phyloP scores from a whole-genome alignment of 441 rosid species.

The Populus hybrid region DNA sequence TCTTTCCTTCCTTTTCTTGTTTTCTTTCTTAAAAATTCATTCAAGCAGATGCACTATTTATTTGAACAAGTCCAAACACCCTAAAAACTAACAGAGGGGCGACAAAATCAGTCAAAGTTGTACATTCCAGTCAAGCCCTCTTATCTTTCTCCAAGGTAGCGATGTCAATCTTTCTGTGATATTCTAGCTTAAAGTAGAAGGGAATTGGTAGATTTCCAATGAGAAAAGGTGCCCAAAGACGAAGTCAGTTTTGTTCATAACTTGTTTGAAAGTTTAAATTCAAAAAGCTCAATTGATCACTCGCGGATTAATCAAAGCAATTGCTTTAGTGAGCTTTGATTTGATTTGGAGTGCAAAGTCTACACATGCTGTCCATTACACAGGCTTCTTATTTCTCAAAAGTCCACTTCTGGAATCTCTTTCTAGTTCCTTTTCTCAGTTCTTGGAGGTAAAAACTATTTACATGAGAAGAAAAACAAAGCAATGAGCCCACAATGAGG shows the following conservation, averaged over 20 bases:
- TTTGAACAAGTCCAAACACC: constrained; percentile 2
- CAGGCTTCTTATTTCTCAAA: neutral
- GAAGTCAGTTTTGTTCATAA: constrained; percentile 1
- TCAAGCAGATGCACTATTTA: neutral
- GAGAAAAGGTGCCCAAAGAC: neutral
- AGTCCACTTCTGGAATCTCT: neutral
- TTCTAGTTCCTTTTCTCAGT: neutral
- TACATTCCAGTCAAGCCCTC: neutral
- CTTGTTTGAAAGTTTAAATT: constrained; percentile 20
- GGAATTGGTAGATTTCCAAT: neutral
- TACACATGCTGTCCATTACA: neutral
- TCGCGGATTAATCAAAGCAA: neutral
- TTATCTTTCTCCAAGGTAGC: too few relatives aligned
- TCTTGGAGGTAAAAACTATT: neutral
- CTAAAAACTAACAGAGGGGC: too few relatives aligned
- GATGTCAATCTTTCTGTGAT: neutral
- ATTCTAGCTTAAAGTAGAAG: neutral
- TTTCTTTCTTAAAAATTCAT: neutral
- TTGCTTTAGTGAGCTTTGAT: too few relatives aligned
- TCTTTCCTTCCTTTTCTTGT: neutral
- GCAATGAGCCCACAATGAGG: constrained; percentile 5
- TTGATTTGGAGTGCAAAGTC: neutral
- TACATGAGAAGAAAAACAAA: neutral
- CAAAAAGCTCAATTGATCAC: constrained; percentile 19
- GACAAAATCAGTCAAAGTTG: neutral